These are phyloP conservation scores for Tolypocladium ovalisporum DNA, from an alignment of 2,329 filamentous ascomycete genomes.

Conservation along the genomic window DNA sequence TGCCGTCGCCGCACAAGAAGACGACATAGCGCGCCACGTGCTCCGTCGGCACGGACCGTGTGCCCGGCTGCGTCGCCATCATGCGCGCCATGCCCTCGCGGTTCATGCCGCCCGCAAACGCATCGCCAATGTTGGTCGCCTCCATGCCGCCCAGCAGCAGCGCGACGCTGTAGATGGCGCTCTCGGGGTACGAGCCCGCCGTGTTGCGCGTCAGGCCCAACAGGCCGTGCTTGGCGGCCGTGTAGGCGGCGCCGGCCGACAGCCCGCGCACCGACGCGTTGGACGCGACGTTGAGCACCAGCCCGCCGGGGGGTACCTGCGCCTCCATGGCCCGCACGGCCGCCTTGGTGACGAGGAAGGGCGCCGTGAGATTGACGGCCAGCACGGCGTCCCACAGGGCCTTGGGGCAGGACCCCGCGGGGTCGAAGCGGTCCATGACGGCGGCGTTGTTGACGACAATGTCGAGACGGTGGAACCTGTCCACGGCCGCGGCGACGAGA, in stretches of 20 bases:
- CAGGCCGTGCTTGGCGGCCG: slow-evolving; percentile 41
- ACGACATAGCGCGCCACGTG: slow-evolving; percentile 27
- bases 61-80: slow-evolving; percentile 15
- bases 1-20: slow-evolving; percentile 18
- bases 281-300: slow-evolving; percentile 42
- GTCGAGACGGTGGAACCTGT: slow-evolving; percentile 26
- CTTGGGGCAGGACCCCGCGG: slow-evolving; percentile 34
- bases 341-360: slow-evolving; percentile 38
- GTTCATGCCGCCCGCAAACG: slow-evolving; percentile 24
- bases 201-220: slow-evolving; percentile 46
- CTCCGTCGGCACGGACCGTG: slow-evolving; percentile 17
- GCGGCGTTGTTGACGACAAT: slow-evolving; percentile 49
- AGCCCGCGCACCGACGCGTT: slow-evolving; percentile 31
- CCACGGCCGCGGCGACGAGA: slow-evolving; percentile 9
- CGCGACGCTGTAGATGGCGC: slow-evolving; percentile 40
- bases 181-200: slow-evolving; percentile 40
- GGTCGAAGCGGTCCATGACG: slow-evolving; percentile 45
- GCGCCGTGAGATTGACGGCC: slow-evolving; percentile 44
- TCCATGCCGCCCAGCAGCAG: slow-evolving; percentile 40
- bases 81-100: slow-evolving; percentile 18
- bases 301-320: slow-evolving; percentile 17
- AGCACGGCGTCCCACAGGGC: slow-evolving; percentile 42
- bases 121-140: slow-evolving; percentile 41
- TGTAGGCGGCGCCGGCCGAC: slow-evolving; percentile 35
- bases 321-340: slow-evolving; percentile 26